These are phyloP conservation scores for Boletus rubropictus DNA, from an alignment of 768 basidiomycete genomes.

Conservation along the genomic window DNA sequence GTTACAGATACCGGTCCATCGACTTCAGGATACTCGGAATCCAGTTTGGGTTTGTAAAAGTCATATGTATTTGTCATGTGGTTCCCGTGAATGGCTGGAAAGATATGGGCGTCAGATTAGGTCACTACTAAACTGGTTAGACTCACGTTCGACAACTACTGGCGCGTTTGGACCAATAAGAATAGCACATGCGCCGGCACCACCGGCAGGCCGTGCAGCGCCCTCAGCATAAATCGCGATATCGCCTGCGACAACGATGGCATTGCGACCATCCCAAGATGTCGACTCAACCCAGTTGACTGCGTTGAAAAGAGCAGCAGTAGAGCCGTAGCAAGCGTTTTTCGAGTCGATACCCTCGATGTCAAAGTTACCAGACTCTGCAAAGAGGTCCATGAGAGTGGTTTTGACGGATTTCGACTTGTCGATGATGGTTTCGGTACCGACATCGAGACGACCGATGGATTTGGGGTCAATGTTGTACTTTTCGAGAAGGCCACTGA, in stretches of 20 bases:
- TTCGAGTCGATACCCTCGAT: conserved; percentile 99
- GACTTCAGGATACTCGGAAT: conserved; percentile 93
- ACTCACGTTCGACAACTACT: conserved; percentile 87
- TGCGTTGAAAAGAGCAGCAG: conserved; percentile 97
- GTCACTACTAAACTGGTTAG: not conserved
- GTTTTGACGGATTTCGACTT: conserved; percentile 99
- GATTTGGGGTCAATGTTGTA: conserved; percentile 94
- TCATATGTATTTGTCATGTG: conserved; percentile 98
- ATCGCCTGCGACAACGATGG: conserved; percentile 94
- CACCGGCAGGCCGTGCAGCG: conserved; percentile 89
- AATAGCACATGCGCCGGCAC: conserved; percentile 92
- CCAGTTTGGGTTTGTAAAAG: conserved; percentile 97
- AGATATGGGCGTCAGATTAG: conserved; percentile 6
- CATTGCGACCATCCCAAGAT: conserved; percentile 96
- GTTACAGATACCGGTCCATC: conserved; percentile 96
- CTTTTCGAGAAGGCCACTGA: conserved; percentile 84
- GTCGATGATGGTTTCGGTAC: conserved; percentile 99
- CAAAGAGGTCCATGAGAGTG: conserved; percentile 96
- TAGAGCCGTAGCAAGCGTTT: conserved; percentile 99
- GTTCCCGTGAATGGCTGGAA: conserved; percentile 85
- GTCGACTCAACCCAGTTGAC: conserved; percentile 96
- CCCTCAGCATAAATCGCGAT: conserved; percentile 99
- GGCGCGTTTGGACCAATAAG: conserved; percentile 96
- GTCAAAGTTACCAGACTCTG: conserved; percentile 86
- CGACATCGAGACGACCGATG: conserved; percentile 96